Percentiles rank a stretch among this genome's conserved stretches.
phyloP scores from a whole-genome alignment of 768 basidiomycete species.

The Phanerochaete carnosa region DNA sequence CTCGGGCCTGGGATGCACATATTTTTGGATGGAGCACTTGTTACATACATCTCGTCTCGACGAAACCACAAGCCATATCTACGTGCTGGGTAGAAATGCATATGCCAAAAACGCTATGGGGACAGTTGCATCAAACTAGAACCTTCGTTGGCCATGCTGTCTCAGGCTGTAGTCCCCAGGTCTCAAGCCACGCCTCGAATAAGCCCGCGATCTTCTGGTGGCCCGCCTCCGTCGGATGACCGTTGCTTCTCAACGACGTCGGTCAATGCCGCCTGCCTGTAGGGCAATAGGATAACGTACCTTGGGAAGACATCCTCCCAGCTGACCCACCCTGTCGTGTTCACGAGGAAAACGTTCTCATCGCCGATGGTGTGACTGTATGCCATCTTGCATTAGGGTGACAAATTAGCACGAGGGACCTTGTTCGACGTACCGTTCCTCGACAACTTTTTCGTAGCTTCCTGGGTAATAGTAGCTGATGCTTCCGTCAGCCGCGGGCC shows the following conservation, averaged over 20 bases:
- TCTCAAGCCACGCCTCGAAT: constrained; percentile 43
- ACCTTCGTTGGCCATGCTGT: constrained; percentile 13
- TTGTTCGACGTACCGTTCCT: constrained; percentile 29
- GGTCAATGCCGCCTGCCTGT: neutral
- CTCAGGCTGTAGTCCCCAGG: constrained; percentile 41
- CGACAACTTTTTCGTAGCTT: constrained; percentile 43
- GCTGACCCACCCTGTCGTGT: constrained; percentile 55
- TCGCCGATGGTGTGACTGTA: constrained; percentile 41
- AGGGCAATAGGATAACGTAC: constrained; percentile 16
- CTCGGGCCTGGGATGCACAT: neutral
- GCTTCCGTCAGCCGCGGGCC: constrained; percentile 48
- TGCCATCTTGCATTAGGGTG: neutral
- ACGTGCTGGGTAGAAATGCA: no score
- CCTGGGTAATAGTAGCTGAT: constrained; percentile 45
- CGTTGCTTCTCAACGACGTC: constrained; percentile 32
- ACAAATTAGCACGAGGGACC: no score
- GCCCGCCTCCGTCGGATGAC: constrained; percentile 46
- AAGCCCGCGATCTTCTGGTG: constrained; percentile 44
- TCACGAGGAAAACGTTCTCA: constrained; percentile 46
- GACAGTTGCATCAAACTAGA: neutral
- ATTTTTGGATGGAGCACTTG: no score
- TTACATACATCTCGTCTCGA: no score
- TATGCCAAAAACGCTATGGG: no score
- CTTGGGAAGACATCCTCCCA: constrained; percentile 48
- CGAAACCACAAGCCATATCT: no score